Conservation (phyloP, 2,329 filamentous ascomycete genomes). For the Alternaria arborescens region DNA sequence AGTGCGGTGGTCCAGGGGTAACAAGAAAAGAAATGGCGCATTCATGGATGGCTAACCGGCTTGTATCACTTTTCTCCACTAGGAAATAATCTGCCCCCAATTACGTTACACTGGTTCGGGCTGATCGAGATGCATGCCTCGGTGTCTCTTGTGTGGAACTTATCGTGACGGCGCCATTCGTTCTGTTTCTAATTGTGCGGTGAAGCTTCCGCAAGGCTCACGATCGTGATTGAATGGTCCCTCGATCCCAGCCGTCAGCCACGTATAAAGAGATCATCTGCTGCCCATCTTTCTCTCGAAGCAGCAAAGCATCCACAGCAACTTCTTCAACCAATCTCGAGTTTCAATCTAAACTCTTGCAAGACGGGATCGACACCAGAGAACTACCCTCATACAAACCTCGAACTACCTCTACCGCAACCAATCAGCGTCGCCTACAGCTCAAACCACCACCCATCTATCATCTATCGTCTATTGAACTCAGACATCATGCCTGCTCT, state of each 20-base stretch:
- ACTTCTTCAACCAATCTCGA: conserved; percentile 30
- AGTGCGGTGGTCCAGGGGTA: conserved; percentile 20
- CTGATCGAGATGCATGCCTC: conserved; percentile 47
- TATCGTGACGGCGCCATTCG: conserved; percentile 40
- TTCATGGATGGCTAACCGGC: conserved; percentile 18
- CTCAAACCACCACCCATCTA: conserved; percentile 3
- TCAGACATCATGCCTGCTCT: conserved; percentile 49
- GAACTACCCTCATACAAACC: conserved; percentile 43
- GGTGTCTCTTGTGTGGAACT: conserved; percentile 35
- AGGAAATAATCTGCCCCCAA: conserved; percentile 38
- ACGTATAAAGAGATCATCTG: conserved; percentile 43
- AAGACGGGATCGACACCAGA: conserved; percentile 43
- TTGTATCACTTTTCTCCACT: conserved; percentile 34
- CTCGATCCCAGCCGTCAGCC: conserved; percentile 18
- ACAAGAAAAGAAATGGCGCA: conserved; percentile 32
- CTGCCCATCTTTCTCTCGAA: conserved; percentile 32
- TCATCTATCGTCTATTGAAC: conserved; percentile 15
- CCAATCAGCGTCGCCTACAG: conserved; percentile 17
- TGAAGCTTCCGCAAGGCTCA: conserved; percentile 27
- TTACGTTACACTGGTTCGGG: conserved; percentile 35
- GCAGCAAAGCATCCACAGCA: conserved; percentile 37
- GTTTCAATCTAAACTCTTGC: conserved; percentile 28
- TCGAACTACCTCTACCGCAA: conserved; percentile 28
- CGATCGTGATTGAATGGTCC: conserved; percentile 29
- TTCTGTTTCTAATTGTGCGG: conserved; percentile 43